Conservation (phyloP, 2,329 filamentous ascomycete genomes). For the Scedosporium dehoogii region DNA sequence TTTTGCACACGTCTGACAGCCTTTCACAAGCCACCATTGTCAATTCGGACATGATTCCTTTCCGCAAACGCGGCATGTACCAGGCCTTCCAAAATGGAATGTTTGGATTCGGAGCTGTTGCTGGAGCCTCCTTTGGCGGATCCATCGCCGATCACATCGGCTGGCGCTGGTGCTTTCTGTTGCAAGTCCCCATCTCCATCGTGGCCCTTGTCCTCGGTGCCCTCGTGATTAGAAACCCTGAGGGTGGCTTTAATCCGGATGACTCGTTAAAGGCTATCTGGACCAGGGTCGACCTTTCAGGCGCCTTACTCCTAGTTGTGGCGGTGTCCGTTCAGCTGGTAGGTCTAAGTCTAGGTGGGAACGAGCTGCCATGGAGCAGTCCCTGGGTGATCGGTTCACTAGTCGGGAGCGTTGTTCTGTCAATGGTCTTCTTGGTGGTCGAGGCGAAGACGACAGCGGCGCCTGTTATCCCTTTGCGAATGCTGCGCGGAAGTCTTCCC, state of each 20-base stretch:
- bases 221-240: slow-evolving; percentile 30
- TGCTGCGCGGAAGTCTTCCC: slow-evolving; percentile 44
- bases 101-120: slow-evolving; percentile 50
- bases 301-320: slow-evolving; percentile 44
- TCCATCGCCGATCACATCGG: slow-evolving; percentile 54
- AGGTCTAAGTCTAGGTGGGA: slow-evolving; percentile 45
- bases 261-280: neutral
- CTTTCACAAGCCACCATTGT: slow-evolving; percentile 31
- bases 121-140: slow-evolving; percentile 46
- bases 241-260: neutral
- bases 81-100: slow-evolving; percentile 51
- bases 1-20: neutral
- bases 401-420: slow-evolving; percentile 24
- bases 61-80: slow-evolving; percentile 46
- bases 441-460: slow-evolving; percentile 38
- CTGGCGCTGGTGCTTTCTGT: slow-evolving; percentile 58
- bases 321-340: slow-evolving; percentile 49
- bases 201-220: slow-evolving; percentile 44
- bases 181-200: slow-evolving; percentile 50
- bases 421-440: slow-evolving; percentile 34
- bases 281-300: slow-evolving; percentile 41
- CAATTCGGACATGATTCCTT: slow-evolving; percentile 55
- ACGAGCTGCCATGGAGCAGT: slow-evolving; percentile 42
- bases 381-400: slow-evolving; percentile 35
- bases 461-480: slow-evolving; percentile 47